Percentiles rank a stretch among this genome's conserved stretches.
Evolutionary conservation across 352 stramenopile species (phyloP).

Genomic region (Phytopythium oedochilum): DNA sequence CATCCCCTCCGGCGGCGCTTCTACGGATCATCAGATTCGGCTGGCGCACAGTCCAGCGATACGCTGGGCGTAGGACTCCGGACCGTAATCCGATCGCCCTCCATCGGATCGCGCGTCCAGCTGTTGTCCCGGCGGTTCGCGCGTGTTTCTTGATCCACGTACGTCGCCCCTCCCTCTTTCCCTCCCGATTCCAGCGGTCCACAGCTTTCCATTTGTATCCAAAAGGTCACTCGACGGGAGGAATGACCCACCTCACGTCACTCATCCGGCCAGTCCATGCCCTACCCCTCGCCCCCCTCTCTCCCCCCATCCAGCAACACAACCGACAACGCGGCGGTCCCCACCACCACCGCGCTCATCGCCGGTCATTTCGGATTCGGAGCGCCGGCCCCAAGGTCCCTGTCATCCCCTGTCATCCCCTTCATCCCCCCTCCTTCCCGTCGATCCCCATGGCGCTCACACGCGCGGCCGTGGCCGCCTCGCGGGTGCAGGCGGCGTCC

Average conservation of each 20-base stretch:
- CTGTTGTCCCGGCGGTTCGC: constrained; percentile 7
- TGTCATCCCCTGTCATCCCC: not conserved
- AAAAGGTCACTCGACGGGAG: constrained; percentile 6
- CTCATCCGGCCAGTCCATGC: not conserved
- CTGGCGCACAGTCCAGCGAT: too few species aligned
- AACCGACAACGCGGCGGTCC: too few species aligned
- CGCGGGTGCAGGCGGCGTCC: constrained; percentile 64
- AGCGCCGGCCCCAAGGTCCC: not conserved
- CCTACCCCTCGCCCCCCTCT: not conserved
- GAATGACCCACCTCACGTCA: constrained; percentile 12
- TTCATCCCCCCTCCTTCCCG: not conserved
- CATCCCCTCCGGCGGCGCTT: too few species aligned
- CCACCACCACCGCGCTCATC: too few species aligned
- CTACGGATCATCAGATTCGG: too few species aligned
- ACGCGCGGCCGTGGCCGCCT: constrained; percentile 57
- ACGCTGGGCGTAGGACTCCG: not conserved
- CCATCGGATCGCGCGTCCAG: not conserved
- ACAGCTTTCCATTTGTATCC: constrained; percentile 10
- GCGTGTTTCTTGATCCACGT: constrained; percentile 19
- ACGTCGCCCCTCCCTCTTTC: constrained; percentile 19
- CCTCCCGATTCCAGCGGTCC: constrained; percentile 4
- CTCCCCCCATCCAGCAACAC: not conserved
- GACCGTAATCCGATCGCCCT: too few species aligned
- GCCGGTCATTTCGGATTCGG: not conserved
- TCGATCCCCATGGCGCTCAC: constrained; percentile 50